Base-by-base conservation (phyloP, 2,329 filamentous ascomycete species). In the Diaporthe destruens region DNA sequence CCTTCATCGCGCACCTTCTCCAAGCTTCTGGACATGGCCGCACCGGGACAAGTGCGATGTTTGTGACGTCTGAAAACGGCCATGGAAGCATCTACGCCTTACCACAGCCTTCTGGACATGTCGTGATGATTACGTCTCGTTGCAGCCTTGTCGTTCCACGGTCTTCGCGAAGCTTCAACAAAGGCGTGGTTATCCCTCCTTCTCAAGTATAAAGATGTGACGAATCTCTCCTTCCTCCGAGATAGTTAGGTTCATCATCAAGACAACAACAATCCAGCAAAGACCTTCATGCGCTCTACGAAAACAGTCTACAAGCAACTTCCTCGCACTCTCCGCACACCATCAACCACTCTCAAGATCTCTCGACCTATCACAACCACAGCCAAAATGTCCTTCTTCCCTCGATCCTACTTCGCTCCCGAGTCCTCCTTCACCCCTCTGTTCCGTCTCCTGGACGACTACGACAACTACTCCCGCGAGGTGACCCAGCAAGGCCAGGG, bases 381-480 rank as follows among this genome's bases (percentile, higher is more conserved):
- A 77, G 63, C 73, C 74, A 90, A 81, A 80, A 91, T 91, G 89
- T 86, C 89, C 76, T 84, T 91, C 84, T 90, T 90, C 84, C 85
- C 87, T 73, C 85, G 86, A 78, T 82, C 86, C 77, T 85, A 87
- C 84, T 81, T 84, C 78, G 69, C 74, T 66, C 76, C 82, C 75
- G 83, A 86, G 79, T 79, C 85, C 76, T 86, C 86, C 80, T 89
- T 90, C 81, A 85, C 85, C 49, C 87, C 89, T 69, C 87, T 92
- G 78, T 90, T 92, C 86, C 88, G 88, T 73, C 85, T 92, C 74
- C 87, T 92, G 65, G 88, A 91, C 77, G 89, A 91, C 81, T 90
- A 89, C 76, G 89, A 91, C 79, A 85, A 82, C 79, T 90, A 90
- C 82, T 84, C 82, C 75, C 83, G 83, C 57, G 82, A 86, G 74